A percentile compares a stretch with the other conserved stretches of the same genome.
phyloP scores from a whole-genome alignment of 768 basidiomycete species.

The Suillus occidentalis region DNA sequence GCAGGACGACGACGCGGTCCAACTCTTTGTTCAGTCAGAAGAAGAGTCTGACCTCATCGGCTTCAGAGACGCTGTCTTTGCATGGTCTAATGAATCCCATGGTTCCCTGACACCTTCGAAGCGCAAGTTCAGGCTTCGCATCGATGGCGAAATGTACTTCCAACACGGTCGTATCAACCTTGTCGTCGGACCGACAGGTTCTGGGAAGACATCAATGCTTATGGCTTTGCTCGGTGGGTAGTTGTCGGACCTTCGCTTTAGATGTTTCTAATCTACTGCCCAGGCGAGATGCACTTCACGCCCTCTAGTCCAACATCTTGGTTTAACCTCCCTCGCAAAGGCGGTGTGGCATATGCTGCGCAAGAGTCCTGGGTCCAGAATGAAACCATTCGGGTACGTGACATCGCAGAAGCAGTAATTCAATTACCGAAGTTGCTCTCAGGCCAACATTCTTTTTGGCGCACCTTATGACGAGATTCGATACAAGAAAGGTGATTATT shows the following conservation, averaged over 20 bases:
- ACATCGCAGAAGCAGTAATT: neutral
- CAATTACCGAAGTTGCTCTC: neutral
- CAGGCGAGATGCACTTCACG: conserved; percentile 62
- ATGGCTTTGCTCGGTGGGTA: conserved; percentile 56
- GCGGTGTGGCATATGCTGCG: conserved; percentile 76
- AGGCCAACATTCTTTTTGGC: conserved; percentile 51
- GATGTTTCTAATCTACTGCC: neutral
- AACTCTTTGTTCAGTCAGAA: conserved; percentile 9
- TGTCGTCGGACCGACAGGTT: conserved; percentile 58
- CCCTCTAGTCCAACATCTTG: conserved; percentile 53
- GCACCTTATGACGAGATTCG: conserved; percentile 39
- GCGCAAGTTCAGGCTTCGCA: conserved; percentile 48
- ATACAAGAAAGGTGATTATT: conserved; percentile 39
- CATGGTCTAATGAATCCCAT: conserved; percentile 41
- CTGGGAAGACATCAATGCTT: conserved; percentile 63
- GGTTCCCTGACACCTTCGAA: conserved; percentile 19
- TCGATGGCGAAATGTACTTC: conserved; percentile 58
- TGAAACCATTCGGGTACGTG: conserved; percentile 61
- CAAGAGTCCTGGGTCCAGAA: conserved; percentile 89
- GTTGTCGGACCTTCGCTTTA: neutral
- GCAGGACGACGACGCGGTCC: neutral
- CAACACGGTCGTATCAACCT: conserved; percentile 52
- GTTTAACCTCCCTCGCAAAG: conserved; percentile 66
- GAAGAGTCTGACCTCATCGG: conserved; percentile 41
- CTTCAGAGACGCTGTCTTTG: conserved; percentile 53